Evolutionary conservation across 2,329 filamentous ascomycete species (phyloP).

Genomic region (Hansfordia pulvinata): DNA sequence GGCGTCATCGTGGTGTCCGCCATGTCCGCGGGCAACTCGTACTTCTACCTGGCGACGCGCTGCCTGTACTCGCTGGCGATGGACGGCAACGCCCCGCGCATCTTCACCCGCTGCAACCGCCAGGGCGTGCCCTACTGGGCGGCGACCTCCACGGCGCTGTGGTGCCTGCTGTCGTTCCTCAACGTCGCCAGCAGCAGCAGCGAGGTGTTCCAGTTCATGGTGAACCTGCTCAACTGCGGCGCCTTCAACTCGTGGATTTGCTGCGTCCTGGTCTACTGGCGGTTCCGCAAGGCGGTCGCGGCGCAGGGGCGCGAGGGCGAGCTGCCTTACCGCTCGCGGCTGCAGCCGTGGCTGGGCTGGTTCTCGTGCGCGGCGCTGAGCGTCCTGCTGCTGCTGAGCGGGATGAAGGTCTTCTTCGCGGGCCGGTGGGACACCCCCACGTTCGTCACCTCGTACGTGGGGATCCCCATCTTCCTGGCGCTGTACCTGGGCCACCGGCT

Average conservation of each 20-base stretch:
- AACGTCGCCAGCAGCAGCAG: slow-evolving; percentile 43
- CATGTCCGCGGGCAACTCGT: slow-evolving; percentile 27
- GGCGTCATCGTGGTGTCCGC: slow-evolving; percentile 23
- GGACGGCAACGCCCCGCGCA: slow-evolving; percentile 30
- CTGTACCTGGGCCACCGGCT: slow-evolving; percentile 35
- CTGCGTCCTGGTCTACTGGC: slow-evolving; percentile 39
- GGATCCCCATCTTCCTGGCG: slow-evolving; percentile 43
- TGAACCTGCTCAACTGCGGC: slow-evolving; percentile 35
- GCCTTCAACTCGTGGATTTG: slow-evolving; percentile 38
- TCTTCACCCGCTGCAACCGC: slow-evolving; percentile 30
- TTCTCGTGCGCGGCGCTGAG: slow-evolving; percentile 33
- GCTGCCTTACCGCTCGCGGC: slow-evolving; percentile 33
- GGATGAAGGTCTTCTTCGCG: slow-evolving; percentile 49
- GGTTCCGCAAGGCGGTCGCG: slow-evolving; percentile 35
- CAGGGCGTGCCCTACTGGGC: slow-evolving; percentile 26
- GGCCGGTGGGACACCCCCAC: slow-evolving; percentile 36
- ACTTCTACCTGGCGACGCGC: slow-evolving; percentile 30
- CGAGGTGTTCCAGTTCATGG: slow-evolving; percentile 47
- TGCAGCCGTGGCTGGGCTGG: slow-evolving; percentile 44
- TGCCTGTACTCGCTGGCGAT: slow-evolving; percentile 34
- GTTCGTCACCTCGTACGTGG: slow-evolving; percentile 51
- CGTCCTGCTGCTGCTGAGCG: slow-evolving; percentile 43
- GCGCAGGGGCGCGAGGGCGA: slow-evolving; percentile 27
- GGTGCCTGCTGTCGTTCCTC: slow-evolving; percentile 52
- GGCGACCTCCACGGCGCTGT: no score